Evolutionary conservation across 805 yeast genomes (phyloP), one percentile per base, ranked within the genome.

Genomic region (Saturnispora serradocipensis): DNA sequence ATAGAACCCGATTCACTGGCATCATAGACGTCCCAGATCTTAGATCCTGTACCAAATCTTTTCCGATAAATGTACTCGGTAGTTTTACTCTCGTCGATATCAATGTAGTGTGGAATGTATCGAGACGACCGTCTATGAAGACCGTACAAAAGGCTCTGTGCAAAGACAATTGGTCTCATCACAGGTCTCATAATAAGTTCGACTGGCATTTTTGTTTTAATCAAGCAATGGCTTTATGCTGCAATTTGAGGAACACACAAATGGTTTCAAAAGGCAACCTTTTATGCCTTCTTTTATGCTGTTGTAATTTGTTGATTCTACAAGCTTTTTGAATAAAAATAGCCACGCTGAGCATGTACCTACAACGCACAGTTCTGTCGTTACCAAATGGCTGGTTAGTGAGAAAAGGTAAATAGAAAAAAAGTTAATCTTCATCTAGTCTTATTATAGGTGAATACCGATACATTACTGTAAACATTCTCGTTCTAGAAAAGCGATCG

Each of bases 21-120:
- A 53, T 73, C 74, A 58, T 67, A 79, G 10, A 81, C 86, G 55
- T 77, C 80, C 58, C 73, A 76, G 3, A 72, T 68, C 55, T 80
- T 80, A 27, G 80, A 77, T 2, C 85, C 85, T 0, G 81, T 75
- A 18, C 85, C 85, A 61, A 80, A 79, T 56, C 82, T 72, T 58
- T 72, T 72, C 54, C 81, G 72, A 13, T 81, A 70, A 4, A 75
- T 74, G 59, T 73, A 80, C 46, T 71, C 72, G 3, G 69, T 63
- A 36, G 69, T 57, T 13, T 63, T 60, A 10, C 58, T 39, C 32
- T 64, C 67, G 40, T 67, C 71, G 43, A 77, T 59, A 24, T 78
- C 81, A 43, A 75, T 65, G 44, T 78, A 72, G 35, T 67, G 73
- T 4, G 85, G 85, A 36, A 80, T 70, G 59, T 79, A 81, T 50